A percentile compares a stretch with the other conserved stretches of the same genome.
Conservation (phyloP, 345 rosid species). For the Carallia brachiata region DNA sequence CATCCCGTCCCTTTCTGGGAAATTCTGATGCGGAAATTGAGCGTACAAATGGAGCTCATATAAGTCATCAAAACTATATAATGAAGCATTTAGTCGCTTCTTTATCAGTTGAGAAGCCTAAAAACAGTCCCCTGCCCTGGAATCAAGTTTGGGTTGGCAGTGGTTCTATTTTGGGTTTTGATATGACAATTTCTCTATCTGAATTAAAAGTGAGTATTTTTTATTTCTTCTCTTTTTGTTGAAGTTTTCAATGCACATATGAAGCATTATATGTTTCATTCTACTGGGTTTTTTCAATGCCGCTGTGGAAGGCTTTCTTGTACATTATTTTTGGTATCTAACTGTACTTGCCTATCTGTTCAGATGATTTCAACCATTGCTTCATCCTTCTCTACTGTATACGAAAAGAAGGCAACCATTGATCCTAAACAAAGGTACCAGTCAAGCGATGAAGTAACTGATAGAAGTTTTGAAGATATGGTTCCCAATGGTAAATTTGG, state of each 20-base stretch:
- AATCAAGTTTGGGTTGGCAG: slow-evolving; percentile 61
- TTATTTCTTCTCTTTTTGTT: slow-evolving; percentile 10
- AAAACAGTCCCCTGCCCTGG: slow-evolving; percentile 30
- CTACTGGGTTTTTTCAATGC: slow-evolving; percentile 4
- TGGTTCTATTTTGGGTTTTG: slow-evolving; percentile 69
- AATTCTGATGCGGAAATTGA: slow-evolving; percentile 34
- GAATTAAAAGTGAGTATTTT: slow-evolving; percentile 60
- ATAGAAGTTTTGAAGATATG: slow-evolving; percentile 44
- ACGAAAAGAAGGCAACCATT: slow-evolving; percentile 36
- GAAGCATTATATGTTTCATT: neutral
- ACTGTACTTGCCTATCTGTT: slow-evolving; percentile 24
- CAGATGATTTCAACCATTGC: slow-evolving; percentile 68
- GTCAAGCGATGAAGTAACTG: slow-evolving; percentile 37
- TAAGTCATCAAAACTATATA: slow-evolving; percentile 50
- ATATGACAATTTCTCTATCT: slow-evolving; percentile 61
- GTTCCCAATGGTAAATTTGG: slow-evolving; percentile 70
- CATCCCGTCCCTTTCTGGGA: slow-evolving; percentile 36
- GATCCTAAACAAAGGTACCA: slow-evolving; percentile 33
- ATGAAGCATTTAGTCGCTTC: slow-evolving; percentile 56
- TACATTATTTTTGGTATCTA: slow-evolving; percentile 21
- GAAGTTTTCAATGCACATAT: neutral
- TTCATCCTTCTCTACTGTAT: slow-evolving; percentile 51
- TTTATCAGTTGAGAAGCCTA: slow-evolving; percentile 48
- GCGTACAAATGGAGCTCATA: slow-evolving; percentile 31
- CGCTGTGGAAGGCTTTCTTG: slow-evolving; percentile 3